Conservation (phyloP, 352 stramenopile genomes). For the Phytophthora kernoviae region DNA sequence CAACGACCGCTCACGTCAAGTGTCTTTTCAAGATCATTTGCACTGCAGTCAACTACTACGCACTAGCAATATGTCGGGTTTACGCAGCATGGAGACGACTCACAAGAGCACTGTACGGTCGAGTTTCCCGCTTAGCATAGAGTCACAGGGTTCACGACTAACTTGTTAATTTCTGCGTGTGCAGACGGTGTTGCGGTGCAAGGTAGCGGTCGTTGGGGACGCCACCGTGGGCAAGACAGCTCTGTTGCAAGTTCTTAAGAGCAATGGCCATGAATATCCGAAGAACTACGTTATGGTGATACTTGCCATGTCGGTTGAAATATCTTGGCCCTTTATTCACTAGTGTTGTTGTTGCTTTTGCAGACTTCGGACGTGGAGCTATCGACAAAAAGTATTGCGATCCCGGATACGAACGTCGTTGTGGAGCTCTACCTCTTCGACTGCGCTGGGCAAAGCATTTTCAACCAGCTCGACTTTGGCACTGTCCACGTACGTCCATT, state of each 20-base stretch:
- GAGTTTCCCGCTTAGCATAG: neutral
- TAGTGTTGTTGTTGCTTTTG: neutral
- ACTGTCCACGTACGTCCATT: conserved; percentile 59
- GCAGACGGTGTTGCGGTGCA: conserved; percentile 89
- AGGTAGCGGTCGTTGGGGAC: conserved; percentile 91
- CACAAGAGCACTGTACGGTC: conserved; percentile 83
- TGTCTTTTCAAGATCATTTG: conserved; percentile 26
- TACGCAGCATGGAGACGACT: conserved; percentile 92
- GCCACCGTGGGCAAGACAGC: conserved; percentile 91
- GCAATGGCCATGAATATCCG: conserved; percentile 90
- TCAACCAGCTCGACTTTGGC: conserved; percentile 93
- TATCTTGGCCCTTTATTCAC: neutral
- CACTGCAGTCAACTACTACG: neutral
- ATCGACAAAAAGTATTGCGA: conserved; percentile 88
- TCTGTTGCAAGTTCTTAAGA: conserved; percentile 92
- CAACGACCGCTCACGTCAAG: conserved; percentile 9
- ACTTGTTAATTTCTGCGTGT: neutral
- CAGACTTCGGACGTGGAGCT: conserved; percentile 92
- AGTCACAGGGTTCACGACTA: neutral
- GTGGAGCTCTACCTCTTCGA: conserved; percentile 96
- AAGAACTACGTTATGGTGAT: conserved; percentile 95
- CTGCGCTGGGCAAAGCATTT: conserved; percentile 92
- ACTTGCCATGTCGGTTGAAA: neutral
- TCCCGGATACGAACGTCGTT: conserved; percentile 88
- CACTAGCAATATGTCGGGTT: conserved; percentile 58